A percentile compares a stretch with the other conserved stretches of the same genome.
These are phyloP conservation scores for Collybiopsis confluens DNA, from an alignment of 768 basidiomycete species.

Conservation along the genomic window DNA sequence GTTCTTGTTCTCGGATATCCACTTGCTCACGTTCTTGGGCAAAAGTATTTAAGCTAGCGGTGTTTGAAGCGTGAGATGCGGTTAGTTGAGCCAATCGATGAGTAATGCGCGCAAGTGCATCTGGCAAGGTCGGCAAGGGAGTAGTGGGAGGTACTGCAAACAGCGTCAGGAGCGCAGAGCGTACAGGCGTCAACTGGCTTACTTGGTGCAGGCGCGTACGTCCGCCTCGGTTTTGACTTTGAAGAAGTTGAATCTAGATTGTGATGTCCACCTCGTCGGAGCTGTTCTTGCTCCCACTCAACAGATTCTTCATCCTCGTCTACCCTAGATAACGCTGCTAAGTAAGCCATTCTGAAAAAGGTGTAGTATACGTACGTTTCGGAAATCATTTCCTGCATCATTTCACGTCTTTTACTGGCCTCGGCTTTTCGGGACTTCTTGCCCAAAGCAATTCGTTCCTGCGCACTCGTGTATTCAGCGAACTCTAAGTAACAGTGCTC, in stretches of 20 bases:
- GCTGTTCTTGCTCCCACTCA: constrained; percentile 84
- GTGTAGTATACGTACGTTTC: constrained; percentile 56
- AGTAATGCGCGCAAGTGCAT: constrained; percentile 58
- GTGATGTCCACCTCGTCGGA: constrained; percentile 66
- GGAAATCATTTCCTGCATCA: constrained; percentile 77
- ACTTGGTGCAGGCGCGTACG: constrained; percentile 75
- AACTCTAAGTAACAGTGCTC: constrained; percentile 46
- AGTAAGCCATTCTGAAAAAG: neutral
- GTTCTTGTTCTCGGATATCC: constrained; percentile 63
- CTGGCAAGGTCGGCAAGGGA: constrained; percentile 59
- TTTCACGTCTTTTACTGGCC: constrained; percentile 58
- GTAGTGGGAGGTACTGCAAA: constrained; percentile 60
- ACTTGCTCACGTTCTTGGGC: constrained; percentile 62
- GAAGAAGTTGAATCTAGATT: constrained; percentile 30
- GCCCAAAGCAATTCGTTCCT: constrained; percentile 80
- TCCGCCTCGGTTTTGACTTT: constrained; percentile 38
- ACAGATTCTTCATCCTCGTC: constrained; percentile 81
- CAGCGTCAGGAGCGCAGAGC: neutral
- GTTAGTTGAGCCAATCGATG: constrained; percentile 57
- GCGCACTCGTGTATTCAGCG: constrained; percentile 83
- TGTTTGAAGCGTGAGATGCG: constrained; percentile 63
- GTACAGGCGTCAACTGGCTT: constrained; percentile 17
- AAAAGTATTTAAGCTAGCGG: constrained; percentile 50
- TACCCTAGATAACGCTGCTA: constrained; percentile 37
- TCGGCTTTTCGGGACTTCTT: constrained; percentile 78